Evolutionary conservation across 1,284 basidiomycete genomes (phyloP).

Genomic region (Clitocybe nebularis): DNA sequence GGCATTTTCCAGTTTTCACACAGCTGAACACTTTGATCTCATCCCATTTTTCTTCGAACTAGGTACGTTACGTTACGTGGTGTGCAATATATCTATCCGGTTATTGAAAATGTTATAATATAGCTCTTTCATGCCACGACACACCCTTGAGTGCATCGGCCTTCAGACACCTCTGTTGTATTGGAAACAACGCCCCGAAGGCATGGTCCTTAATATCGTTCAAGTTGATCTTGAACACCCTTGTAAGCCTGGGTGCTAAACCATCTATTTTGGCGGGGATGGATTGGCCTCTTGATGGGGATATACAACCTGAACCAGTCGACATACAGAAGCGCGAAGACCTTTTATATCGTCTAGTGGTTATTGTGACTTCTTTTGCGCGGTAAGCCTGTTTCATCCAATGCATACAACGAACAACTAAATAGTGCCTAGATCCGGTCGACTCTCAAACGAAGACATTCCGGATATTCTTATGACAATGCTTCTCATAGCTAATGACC

Average conservation of each 20-base stretch:
- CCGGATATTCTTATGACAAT: constrained; percentile 48
- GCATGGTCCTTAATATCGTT: constrained; percentile 22
- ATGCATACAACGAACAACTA: constrained; percentile 5
- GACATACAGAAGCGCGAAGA: constrained; percentile 21
- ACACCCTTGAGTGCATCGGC: constrained; percentile 17
- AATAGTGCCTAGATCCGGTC: constrained; percentile 26
- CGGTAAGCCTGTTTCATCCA: constrained; percentile 34
- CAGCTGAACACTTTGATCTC: constrained; percentile 24
- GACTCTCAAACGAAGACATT: constrained; percentile 36
- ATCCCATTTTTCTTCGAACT: constrained; percentile 36
- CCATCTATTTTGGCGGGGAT: constrained; percentile 20
- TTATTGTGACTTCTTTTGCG: constrained; percentile 40
- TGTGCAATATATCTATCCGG: constrained; percentile 8
- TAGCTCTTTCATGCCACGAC: constrained; percentile 20
- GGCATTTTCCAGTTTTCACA: constrained; percentile 26
- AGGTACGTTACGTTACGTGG: no score
- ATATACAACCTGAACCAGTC: constrained; percentile 6
- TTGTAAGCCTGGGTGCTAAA: constrained; percentile 27
- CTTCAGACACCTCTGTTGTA: constrained; percentile 22
- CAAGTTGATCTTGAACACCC: constrained; percentile 19
- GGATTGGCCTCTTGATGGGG: constrained; percentile 21
- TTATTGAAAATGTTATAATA: constrained; percentile 3
- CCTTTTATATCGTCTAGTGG: constrained; percentile 38
- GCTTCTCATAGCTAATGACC: constrained; percentile 55
- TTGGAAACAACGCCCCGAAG: constrained; percentile 21